Evolutionary conservation across 2,329 filamentous ascomycete species (phyloP).

Genomic region (Fusarium sp.): DNA sequence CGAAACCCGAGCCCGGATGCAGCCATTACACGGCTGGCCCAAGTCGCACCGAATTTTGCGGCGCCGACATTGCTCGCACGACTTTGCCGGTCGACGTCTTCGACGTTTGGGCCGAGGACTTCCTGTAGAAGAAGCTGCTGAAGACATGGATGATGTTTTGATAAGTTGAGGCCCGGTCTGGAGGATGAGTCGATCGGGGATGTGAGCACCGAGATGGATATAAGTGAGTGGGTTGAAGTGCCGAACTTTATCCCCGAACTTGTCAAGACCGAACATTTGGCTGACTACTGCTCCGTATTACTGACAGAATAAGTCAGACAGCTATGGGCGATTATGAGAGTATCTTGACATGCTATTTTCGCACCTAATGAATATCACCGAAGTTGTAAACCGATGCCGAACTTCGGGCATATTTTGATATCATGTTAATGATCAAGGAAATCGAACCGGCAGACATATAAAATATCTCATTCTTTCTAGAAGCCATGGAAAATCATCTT

Average conservation of each 20-base stretch:
- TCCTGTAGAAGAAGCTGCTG: conserved; percentile 8
- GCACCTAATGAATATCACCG: neutral
- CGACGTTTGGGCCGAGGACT: conserved; percentile 37
- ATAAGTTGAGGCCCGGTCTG: neutral
- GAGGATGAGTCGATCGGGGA: neutral
- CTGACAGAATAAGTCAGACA: neutral
- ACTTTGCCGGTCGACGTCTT: conserved; percentile 40
- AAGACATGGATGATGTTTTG: neutral
- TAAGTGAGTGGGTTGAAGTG: conserved; percentile 18
- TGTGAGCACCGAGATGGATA: conserved; percentile 11
- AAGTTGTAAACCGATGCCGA: conserved; percentile 23
- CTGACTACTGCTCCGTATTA: neutral
- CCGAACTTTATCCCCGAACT: conserved; percentile 35
- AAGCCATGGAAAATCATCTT: neutral
- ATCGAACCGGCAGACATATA: neutral
- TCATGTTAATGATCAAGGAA: neutral
- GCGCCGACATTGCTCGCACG: conserved; percentile 44
- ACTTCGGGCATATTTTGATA: conserved; percentile 5
- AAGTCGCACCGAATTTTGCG: conserved; percentile 41
- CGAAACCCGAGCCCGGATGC: conserved; percentile 38
- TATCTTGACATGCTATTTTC: neutral
- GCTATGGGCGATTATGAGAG: too few relatives aligned
- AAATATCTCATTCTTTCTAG: neutral
- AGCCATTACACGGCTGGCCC: conserved; percentile 40
- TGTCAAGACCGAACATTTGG: conserved; percentile 12